Evolutionary conservation across 2,329 filamentous ascomycete genomes (phyloP).

Genomic region (Ophiobolus disseminans): DNA sequence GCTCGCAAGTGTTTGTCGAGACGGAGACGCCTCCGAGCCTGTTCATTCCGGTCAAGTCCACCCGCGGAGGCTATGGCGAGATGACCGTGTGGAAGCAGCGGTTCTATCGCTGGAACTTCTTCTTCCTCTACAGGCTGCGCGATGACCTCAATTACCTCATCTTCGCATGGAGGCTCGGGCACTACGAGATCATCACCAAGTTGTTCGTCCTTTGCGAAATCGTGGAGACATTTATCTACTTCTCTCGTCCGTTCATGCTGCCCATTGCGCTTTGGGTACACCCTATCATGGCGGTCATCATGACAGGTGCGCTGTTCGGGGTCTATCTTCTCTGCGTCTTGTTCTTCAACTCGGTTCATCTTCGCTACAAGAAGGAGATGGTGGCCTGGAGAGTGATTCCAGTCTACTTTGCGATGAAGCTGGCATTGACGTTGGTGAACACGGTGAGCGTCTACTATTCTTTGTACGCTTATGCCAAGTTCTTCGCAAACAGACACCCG

Average conservation of each 20-base stretch:
- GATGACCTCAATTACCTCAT: conserved; percentile 58
- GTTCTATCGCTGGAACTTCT: conserved; percentile 60
- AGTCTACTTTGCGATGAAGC: conserved; percentile 57
- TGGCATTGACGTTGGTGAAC: conserved; percentile 55
- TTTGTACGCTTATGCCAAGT: conserved; percentile 55
- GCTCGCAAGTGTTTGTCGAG: conserved; percentile 59
- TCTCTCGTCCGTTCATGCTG: conserved; percentile 55
- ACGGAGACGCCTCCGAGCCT: conserved; percentile 57
- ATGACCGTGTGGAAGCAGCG: conserved; percentile 62
- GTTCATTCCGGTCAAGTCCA: conserved; percentile 51
- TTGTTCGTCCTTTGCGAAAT: conserved; percentile 59
- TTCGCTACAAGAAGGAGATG: conserved; percentile 55
- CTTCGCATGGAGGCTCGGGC: conserved; percentile 56
- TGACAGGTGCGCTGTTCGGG: conserved; percentile 49
- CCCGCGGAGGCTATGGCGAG: conserved; percentile 59
- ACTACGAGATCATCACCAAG: conserved; percentile 59
- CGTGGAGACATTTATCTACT: conserved; percentile 57
- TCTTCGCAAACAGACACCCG: conserved; percentile 57
- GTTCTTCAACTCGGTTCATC: conserved; percentile 59
- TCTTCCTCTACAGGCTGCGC: conserved; percentile 59
- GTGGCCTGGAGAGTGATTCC: conserved; percentile 47
- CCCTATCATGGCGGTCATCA: conserved; percentile 50
- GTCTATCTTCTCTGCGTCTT: conserved; percentile 55
- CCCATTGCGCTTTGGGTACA: conserved; percentile 55
- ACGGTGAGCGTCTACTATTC: conserved; percentile 48